A percentile compares a stretch with the other conserved stretches of the same genome.
Conservation (phyloP, 345 rosid genomes). For the Populus nigra region DNA sequence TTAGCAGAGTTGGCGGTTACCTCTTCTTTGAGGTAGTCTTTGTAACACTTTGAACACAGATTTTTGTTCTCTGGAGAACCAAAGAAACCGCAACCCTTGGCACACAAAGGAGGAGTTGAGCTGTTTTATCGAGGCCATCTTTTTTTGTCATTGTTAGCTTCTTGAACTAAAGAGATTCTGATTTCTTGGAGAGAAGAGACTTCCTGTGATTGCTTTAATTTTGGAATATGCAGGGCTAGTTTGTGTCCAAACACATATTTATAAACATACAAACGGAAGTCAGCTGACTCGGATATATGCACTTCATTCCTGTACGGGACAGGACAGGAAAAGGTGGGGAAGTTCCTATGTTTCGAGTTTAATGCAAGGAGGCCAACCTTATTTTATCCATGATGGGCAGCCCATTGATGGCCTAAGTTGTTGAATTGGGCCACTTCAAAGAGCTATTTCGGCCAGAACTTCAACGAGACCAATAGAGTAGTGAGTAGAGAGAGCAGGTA, state of each 20-base stretch:
- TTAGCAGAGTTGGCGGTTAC: not conserved
- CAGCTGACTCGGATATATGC: not conserved
- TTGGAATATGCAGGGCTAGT: not conserved
- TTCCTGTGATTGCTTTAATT: not conserved
- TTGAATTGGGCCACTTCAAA: not conserved
- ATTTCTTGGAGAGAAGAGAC: not conserved
- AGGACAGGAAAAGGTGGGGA: not conserved
- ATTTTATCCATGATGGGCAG: not conserved
- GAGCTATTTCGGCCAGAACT: not conserved
- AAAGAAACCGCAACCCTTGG: conserved; percentile 28
- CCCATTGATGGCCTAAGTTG: no score
- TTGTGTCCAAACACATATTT: not conserved
- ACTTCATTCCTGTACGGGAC: no score
- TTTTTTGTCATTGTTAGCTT: not conserved
- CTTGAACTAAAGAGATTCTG: not conserved
- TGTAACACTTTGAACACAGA: conserved; percentile 37
- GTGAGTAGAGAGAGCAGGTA: conserved; percentile 2
- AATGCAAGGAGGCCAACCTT: not conserved
- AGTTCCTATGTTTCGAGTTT: not conserved
- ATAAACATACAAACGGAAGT: not conserved
- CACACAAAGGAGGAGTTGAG: conserved; percentile 9
- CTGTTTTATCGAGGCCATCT: not conserved
- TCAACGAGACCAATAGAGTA: no score
- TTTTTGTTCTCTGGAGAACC: conserved; percentile 19
- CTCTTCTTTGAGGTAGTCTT: conserved; percentile 12